Evolutionary conservation across 2,329 filamentous ascomycete genomes (phyloP), one percentile per base, ranked within the genome.

Genomic region (Verticillium klebahnii): DNA sequence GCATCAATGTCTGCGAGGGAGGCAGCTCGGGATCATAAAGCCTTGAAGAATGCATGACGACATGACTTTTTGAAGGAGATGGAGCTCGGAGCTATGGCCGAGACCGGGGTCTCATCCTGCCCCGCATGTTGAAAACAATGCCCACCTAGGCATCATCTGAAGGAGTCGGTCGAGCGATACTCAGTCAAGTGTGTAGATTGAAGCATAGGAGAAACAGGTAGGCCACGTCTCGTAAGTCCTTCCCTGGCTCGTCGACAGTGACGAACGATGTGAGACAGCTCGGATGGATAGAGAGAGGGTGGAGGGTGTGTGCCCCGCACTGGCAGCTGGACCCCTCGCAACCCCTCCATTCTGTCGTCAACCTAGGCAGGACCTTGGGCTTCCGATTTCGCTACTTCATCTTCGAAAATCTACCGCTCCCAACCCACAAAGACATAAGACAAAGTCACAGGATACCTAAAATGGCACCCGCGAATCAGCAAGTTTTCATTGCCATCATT

Each of bases 401-500:
- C n/a, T 25, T 25, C 40, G 12, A 50, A 50, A 19, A 23, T 19
- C n/a, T n/a, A 50, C 40, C 19, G 6, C 15, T 17, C 39, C 15
- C 7, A 17, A 45, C 39, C 15, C 7, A 17, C 40, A 25, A n/a
- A n/a, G n/a, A 11, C n/a, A 23, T n/a, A 36, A 36, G 39, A 36
- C 29, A n/a, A 58, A 15, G 23, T 15, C 17, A 36, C 14, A 50
- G 29, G 29, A 29, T 29, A 29, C 29, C 29, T 29, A 50, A 23
- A 68, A 82, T 83, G 79, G 69, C 79, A 63, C 68, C 76, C 31
- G 69, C 75, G 12, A 82, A 59, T 45, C 29, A 79, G 64, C 79
- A 82, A 63, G 77, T 85, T 50, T 78, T 75, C 60, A 80, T 85
- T 72, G 82, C 82, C 69, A 75, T 85, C 39, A 83, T 85, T 65